These are phyloP conservation scores for Tolypocladium inflatum DNA, from an alignment of 2,329 filamentous ascomycete species.

Conservation along the genomic window DNA sequence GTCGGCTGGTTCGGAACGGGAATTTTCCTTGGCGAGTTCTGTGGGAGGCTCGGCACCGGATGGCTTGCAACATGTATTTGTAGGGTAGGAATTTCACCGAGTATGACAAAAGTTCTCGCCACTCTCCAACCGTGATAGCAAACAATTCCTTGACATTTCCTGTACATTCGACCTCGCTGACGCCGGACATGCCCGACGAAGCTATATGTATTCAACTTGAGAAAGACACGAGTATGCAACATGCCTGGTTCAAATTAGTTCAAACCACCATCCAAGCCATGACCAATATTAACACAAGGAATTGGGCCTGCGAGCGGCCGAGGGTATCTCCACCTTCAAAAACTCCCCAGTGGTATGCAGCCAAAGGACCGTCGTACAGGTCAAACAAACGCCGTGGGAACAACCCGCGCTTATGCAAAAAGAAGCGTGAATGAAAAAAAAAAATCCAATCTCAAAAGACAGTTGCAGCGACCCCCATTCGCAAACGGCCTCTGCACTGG, in stretches of 20 bases:
- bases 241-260: not conserved
- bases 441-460: not conserved
- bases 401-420: not conserved
- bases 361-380: not conserved
- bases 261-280: slow-evolving; percentile 3
- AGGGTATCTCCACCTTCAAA: slow-evolving; percentile 1
- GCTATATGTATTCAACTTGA: not conserved
- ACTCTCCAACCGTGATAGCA: not conserved
- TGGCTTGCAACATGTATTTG: not conserved
- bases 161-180: not conserved
- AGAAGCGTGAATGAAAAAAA: not conserved
- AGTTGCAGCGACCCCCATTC: not conserved
- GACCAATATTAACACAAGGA: slow-evolving; percentile 1
- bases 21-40: not conserved
- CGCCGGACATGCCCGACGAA: not conserved
- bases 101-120: too few relatives aligned
- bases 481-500: not conserved
- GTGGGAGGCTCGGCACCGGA: too few relatives aligned
- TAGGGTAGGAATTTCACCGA: too few relatives aligned
- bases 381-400: not conserved
- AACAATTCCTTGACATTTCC: not conserved
- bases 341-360: not conserved
- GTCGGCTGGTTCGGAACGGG: too few relatives aligned
- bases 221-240: not conserved
- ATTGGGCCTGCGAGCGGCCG: not conserved